Conservation (phyloP, 139 green algal species). For the Zygnema circumcarinatum region DNA sequence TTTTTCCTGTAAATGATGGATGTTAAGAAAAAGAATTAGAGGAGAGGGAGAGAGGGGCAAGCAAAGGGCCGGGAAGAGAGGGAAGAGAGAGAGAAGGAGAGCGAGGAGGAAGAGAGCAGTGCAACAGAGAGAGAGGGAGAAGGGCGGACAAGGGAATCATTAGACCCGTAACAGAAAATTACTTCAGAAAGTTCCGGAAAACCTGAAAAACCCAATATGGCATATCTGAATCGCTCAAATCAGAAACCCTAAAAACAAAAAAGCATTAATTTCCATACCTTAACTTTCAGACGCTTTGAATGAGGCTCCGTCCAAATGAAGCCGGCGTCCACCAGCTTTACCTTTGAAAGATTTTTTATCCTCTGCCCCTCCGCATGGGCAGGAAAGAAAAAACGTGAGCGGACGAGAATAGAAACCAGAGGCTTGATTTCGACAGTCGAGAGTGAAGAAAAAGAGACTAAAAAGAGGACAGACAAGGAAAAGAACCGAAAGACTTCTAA, state of each 20-base stretch:
- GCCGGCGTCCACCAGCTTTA: slow-evolving; percentile 97
- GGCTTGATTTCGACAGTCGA: neutral
- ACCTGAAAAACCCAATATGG: neutral
- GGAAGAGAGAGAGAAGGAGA: neutral
- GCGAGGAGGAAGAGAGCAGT: too few relatives aligned
- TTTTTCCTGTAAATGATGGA: neutral
- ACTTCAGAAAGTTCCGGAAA: neutral
- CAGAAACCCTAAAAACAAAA: too few relatives aligned
- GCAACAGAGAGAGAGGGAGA: too few relatives aligned
- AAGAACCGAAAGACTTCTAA: too few relatives aligned
- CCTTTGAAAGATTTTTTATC: slow-evolving; percentile 80
- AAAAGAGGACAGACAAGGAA: too few relatives aligned
- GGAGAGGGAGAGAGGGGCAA: slow-evolving; percentile 6
- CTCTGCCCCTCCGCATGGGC: slow-evolving; percentile 75
- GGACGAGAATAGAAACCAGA: neutral
- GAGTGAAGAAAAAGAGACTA: neutral
- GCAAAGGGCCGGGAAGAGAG: neutral
- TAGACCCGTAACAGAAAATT: neutral
- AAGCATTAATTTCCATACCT: too few relatives aligned
- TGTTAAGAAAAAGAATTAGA: neutral
- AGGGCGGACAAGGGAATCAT: too few relatives aligned
- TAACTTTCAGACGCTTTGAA: slow-evolving; percentile 89
- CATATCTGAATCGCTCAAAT: too few relatives aligned
- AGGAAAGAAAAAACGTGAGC: neutral
- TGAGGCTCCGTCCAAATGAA: slow-evolving; percentile 99